phyloP scores from a whole-genome alignment of 2,329 filamentous ascomycete species.

The Sclerotiophoma versabilis region DNA sequence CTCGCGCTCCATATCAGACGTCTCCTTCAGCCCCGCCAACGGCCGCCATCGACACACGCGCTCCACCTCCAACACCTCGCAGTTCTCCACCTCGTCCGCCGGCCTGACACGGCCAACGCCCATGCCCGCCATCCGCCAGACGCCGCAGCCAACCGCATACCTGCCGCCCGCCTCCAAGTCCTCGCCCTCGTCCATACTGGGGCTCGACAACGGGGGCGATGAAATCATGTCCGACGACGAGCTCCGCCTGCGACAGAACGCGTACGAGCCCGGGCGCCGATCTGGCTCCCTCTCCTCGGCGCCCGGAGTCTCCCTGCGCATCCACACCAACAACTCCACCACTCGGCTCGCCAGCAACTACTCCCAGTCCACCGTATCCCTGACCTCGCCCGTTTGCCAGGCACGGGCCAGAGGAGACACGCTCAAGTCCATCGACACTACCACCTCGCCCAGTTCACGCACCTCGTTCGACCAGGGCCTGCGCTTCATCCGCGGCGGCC shows the following conservation, averaged over 20 bases:
- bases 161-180: conserved; percentile 61
- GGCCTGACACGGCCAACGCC: conserved; percentile 58
- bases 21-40: conserved; percentile 52
- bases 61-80: conserved; percentile 63
- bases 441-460: conserved; percentile 60
- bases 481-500: conserved; percentile 57
- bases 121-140: conserved; percentile 63
- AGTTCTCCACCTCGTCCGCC: conserved; percentile 59
- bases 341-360: conserved; percentile 57
- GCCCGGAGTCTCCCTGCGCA: conserved; percentile 47
- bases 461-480: conserved; percentile 65
- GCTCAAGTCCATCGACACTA: conserved; percentile 57
- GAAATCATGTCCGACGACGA: conserved; percentile 58
- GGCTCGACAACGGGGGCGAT: conserved; percentile 53
- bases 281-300: conserved; percentile 56
- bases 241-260: conserved; percentile 49
- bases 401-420: conserved; percentile 59
- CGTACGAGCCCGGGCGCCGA: conserved; percentile 49
- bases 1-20: conserved; percentile 52
- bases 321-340: conserved; percentile 49
- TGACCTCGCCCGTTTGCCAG: conserved; percentile 52
- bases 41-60: conserved; percentile 56
- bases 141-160: conserved; percentile 56
- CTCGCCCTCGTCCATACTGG: conserved; percentile 57
- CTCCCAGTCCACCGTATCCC: conserved; percentile 60